Percentiles rank a stretch among this genome's conserved stretches.
These are phyloP conservation scores for Tagetes patula DNA, from an alignment of 129 eudicot genomes.

Conservation along the genomic window DNA sequence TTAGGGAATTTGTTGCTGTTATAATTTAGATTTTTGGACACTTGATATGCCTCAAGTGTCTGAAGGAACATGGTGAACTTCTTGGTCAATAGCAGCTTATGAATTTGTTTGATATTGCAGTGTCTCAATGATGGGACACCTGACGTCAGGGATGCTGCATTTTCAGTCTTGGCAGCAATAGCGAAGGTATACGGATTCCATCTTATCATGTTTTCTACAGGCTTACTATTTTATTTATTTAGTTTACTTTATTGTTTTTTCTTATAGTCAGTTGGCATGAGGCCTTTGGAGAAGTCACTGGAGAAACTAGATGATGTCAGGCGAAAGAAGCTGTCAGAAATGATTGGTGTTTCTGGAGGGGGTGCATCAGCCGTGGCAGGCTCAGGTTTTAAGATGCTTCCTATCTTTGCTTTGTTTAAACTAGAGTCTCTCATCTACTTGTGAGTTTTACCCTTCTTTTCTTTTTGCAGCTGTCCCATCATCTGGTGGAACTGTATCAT, in stretches of 20 bases:
- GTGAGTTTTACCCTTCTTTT: neutral
- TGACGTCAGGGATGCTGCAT: slow-evolving; percentile 99
- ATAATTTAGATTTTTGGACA: neutral
- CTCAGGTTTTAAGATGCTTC: slow-evolving; percentile 52
- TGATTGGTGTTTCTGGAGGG: slow-evolving; percentile 86
- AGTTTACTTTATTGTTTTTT: slow-evolving; percentile 11
- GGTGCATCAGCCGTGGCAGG: slow-evolving; percentile 49
- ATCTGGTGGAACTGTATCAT: slow-evolving; percentile 53
- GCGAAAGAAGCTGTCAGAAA: slow-evolving; percentile 85
- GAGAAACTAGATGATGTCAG: slow-evolving; percentile 98
- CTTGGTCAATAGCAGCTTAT: neutral
- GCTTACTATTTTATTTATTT: neutral
- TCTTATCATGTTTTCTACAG: neutral
- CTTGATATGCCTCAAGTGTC: neutral
- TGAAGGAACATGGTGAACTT: neutral
- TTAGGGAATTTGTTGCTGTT: slow-evolving; percentile 39
- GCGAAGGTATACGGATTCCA: slow-evolving; percentile 60
- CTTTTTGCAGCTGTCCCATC: slow-evolving; percentile 43
- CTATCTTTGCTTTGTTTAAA: neutral
- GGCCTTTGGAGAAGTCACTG: slow-evolving; percentile 94
- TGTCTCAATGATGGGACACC: slow-evolving; percentile 98
- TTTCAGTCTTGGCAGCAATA: slow-evolving; percentile 89
- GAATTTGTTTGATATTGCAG: slow-evolving; percentile 41
- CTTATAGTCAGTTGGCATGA: slow-evolving; percentile 88
- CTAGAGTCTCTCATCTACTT: neutral